Evolutionary conservation across 2,329 filamentous ascomycete genomes (phyloP).

Genomic region (Diplodia scrobiculata): DNA sequence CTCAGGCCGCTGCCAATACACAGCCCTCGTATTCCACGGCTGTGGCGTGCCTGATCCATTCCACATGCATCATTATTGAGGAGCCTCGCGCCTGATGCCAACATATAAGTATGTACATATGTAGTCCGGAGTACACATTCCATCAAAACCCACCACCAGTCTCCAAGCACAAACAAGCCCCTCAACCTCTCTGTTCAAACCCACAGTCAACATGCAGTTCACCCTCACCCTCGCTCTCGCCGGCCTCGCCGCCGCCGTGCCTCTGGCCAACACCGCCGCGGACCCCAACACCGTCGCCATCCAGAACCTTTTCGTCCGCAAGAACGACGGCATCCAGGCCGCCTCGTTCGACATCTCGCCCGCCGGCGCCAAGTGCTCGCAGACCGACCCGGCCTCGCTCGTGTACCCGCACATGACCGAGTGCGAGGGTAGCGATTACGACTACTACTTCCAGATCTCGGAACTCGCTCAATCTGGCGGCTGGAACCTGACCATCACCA

Average conservation of each 20-base stretch:
- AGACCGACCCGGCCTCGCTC: background rate
- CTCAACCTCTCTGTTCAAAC: background rate
- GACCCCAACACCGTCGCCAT: slow-evolving; percentile 11
- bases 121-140: background rate
- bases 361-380: slow-evolving; percentile 6
- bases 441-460: slow-evolving; percentile 25
- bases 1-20: slow-evolving; percentile 1
- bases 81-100: background rate
- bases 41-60: background rate
- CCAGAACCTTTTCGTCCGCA: slow-evolving; percentile 13
- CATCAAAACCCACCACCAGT: background rate
- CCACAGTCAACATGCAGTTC: slow-evolving; percentile 14
- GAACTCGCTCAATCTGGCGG: background rate
- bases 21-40: slow-evolving; percentile 1
- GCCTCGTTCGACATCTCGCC: slow-evolving; percentile 10
- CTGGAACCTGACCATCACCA: slow-evolving; percentile 17
- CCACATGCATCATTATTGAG: background rate
- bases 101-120: background rate
- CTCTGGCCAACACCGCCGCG: background rate
- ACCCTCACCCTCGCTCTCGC: background rate
- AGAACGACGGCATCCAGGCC: slow-evolving; percentile 20
- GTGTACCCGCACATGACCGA: slow-evolving; percentile 6
- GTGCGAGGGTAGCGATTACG: background rate
- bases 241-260: background rate
- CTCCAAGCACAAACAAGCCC: background rate